Base-by-base conservation (phyloP, 805 yeast genomes). In the Vanderwaltozyma tropicalis region DNA sequence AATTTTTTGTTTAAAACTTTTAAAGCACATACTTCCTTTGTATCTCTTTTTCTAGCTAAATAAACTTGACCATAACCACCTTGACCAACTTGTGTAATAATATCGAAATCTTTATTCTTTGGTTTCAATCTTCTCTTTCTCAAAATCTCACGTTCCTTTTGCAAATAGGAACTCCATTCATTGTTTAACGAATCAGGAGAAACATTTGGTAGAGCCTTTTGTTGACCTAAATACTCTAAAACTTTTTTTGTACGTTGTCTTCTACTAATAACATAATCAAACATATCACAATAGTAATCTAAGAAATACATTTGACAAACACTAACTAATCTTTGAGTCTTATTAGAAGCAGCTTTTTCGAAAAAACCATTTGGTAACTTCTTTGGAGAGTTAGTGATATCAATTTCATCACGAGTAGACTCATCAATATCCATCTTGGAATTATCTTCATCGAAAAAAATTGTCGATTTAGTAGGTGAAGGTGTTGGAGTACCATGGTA, bases 11-110 rank as follows among this genome's bases (percentile, higher is more conserved):
- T 88, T 54, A 92, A 70, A 12, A 92, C 84, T 59, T 92, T 92
- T 50, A 92, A 68, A 2, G 99, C 99, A 62, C 96, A 89, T 33
- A 92, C 81, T 62, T 92, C 99, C 45, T 79, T 76, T 1, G 97
- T 87, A 54, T 92, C 99, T 48, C 78, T 80, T 68, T 92, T 92
- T 48, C 88, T 74, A 1, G 99, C 96, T 44, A 92, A 66, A 52
- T 85, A 92, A n/a, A 92, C 99, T 63, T 92, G 96, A 18, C 99
- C 99, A 56, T 92, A 92, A 3, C 99, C 99, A 55, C 99, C 99
- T 66, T 92, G 98, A 12, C 99, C 99, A 24, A 92, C 96, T 65
- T 92, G 98, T 1, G 99, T 92, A 47, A 92, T 80, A 68, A 89
- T 84, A 57, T 87, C 94, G 57, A 92, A 92, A 61, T 92, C 98